Evolutionary conservation across 2,329 filamentous ascomycete genomes (phyloP).

Genomic region (Leptographium lundbergii): DNA sequence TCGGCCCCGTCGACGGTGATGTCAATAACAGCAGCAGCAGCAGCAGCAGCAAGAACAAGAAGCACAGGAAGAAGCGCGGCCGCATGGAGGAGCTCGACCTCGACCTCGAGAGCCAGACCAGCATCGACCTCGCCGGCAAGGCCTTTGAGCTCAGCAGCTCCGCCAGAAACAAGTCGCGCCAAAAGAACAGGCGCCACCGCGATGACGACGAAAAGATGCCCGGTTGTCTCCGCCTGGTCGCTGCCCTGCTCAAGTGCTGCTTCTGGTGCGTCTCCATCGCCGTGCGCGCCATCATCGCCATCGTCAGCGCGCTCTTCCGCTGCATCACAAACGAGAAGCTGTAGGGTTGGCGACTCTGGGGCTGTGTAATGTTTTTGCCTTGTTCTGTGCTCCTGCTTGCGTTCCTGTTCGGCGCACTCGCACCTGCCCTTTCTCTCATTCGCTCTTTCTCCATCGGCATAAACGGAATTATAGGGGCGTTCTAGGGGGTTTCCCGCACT

Average conservation of each 20-base stretch:
- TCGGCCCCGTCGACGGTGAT: not conserved
- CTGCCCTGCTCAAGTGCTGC: slow-evolving; percentile 42
- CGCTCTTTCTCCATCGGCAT: too few species aligned
- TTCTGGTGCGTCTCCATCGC: slow-evolving; percentile 44
- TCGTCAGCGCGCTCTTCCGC: slow-evolving; percentile 38
- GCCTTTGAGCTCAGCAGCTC: slow-evolving; percentile 15
- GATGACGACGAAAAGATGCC: slow-evolving; percentile 35
- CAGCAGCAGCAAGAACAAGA: slow-evolving; percentile 8
- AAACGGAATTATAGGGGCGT: too few species aligned
- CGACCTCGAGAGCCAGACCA: slow-evolving; percentile 50
- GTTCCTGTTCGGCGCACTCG: too few species aligned
- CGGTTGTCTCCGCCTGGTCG: slow-evolving; percentile 33
- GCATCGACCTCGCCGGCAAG: slow-evolving; percentile 28
- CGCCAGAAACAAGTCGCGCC: not conserved
- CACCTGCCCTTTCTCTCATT: too few species aligned
- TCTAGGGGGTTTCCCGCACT: too few species aligned
- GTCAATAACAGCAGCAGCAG: slow-evolving; percentile 8
- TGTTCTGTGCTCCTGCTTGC: too few species aligned
- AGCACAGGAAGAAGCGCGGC: slow-evolving; percentile 16
- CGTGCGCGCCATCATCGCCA: slow-evolving; percentile 38
- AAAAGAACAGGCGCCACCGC: not conserved
- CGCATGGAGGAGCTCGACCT: slow-evolving; percentile 47
- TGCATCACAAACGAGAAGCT: slow-evolving; percentile 33
- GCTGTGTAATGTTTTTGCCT: too few species aligned
- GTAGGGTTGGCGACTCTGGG: slow-evolving; percentile 12